A percentile compares a stretch with the other conserved stretches of the same genome.
phyloP scores from a whole-genome alignment of 176 grass and related monocot genomes.

The Puya raimondii region DNA sequence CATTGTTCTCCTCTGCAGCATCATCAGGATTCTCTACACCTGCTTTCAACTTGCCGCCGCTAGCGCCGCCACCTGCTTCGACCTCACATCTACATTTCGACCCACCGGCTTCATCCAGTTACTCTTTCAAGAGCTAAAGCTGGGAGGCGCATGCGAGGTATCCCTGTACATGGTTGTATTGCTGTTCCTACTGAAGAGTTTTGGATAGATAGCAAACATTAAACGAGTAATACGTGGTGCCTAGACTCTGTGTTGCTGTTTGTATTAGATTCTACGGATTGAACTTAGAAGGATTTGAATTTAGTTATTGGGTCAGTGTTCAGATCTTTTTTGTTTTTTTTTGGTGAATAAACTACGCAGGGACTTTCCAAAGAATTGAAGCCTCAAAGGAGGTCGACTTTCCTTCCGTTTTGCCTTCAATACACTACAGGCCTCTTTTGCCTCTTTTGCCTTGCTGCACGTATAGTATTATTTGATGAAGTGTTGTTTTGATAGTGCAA shows the following conservation, averaged over 20 bases:
- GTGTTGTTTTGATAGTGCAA: too few relatives aligned
- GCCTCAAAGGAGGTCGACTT: neutral
- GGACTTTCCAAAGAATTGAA: neutral
- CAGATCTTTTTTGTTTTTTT: neutral
- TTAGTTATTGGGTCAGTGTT: neutral
- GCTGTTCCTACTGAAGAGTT: neutral
- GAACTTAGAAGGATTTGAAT: neutral
- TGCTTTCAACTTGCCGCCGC: neutral
- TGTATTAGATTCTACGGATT: neutral
- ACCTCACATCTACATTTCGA: neutral
- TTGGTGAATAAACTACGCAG: neutral
- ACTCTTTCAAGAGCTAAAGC: neutral
- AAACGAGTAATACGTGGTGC: too few relatives aligned
- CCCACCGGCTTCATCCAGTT: neutral
- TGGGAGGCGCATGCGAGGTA: neutral
- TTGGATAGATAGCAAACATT: neutral
- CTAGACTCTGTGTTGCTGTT: too few relatives aligned
- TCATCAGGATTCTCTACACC: constrained; percentile 98
- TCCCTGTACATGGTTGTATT: neutral
- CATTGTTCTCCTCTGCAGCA: constrained; percentile 84
- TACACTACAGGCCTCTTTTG: too few relatives aligned
- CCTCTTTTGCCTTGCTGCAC: too few relatives aligned
- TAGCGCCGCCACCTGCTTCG: constrained; percentile 9
- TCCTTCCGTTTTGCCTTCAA: neutral
- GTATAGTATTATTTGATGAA: too few relatives aligned